These are phyloP conservation scores for Macadamia tetraphylla DNA, from an alignment of 164 flowering plant species.

Conservation along the genomic window DNA sequence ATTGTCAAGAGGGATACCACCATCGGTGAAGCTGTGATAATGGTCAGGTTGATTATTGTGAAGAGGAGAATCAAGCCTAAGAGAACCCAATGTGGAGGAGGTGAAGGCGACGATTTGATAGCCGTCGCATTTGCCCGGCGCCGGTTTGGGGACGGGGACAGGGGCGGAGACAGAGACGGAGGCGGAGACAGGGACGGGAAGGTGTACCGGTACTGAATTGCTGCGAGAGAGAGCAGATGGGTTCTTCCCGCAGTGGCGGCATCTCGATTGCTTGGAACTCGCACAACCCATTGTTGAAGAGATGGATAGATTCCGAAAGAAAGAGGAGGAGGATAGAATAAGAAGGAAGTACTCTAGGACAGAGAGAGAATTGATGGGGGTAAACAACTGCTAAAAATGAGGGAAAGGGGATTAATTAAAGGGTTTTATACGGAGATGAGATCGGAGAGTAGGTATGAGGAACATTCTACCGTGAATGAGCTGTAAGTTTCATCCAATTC, in stretches of 20 bases:
- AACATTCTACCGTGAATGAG: no score
- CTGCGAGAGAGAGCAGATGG: slow-evolving; percentile 39
- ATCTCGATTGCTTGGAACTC: slow-evolving; percentile 45
- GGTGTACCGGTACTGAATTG: slow-evolving; percentile 43
- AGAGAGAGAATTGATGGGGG: no score
- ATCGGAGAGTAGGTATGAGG: no score
- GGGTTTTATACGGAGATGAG: no score
- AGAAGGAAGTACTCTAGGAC: no score
- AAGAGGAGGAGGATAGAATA: background rate
- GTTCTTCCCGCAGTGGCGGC: slow-evolving; percentile 31
- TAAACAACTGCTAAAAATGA: no score
- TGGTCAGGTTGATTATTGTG: background rate
- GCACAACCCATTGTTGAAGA: slow-evolving; percentile 56
- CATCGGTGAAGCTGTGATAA: background rate
- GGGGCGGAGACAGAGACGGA: background rate
- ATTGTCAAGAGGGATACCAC: no score
- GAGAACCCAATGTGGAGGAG: slow-evolving; percentile 60
- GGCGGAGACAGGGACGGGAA: slow-evolving; percentile 17
- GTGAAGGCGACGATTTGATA: slow-evolving; percentile 61
- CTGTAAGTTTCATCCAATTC: no score
- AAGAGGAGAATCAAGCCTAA: slow-evolving; percentile 28
- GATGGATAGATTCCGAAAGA: background rate
- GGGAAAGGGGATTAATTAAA: no score
- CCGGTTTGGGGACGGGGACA: slow-evolving; percentile 5
- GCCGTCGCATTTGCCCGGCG: slow-evolving; percentile 26